A percentile compares a stretch with the other conserved stretches of the same genome.
phyloP scores from a whole-genome alignment of 2,329 filamentous ascomycete genomes.

The Pyrenophora teres region DNA sequence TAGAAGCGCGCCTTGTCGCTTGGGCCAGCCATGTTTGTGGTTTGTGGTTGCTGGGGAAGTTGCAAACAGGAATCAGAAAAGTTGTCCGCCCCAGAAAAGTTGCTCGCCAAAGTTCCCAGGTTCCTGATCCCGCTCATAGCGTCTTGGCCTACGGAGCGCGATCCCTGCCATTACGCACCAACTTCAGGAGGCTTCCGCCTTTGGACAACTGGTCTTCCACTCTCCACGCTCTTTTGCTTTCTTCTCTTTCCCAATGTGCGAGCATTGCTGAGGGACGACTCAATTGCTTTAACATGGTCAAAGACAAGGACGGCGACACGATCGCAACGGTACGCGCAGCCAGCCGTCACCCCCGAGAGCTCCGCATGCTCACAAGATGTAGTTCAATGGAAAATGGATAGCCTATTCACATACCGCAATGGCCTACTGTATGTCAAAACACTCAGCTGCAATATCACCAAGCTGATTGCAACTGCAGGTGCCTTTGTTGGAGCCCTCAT shows the following conservation, averaged over 20 bases:
- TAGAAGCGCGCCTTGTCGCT: constrained; percentile 95
- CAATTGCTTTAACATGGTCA: constrained; percentile 56
- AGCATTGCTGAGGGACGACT: constrained; percentile 8
- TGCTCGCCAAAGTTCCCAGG: constrained; percentile 17
- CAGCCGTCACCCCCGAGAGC: constrained; percentile 28
- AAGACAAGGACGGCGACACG: constrained; percentile 66
- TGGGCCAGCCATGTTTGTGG: constrained; percentile 71
- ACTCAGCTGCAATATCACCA: background rate
- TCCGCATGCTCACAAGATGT: constrained; percentile 37
- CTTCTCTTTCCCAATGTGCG: constrained; percentile 25
- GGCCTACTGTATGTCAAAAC: constrained; percentile 69
- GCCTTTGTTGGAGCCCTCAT: constrained; percentile 87
- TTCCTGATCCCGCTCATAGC: constrained; percentile 18
- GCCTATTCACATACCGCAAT: constrained; percentile 83
- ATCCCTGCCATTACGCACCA: constrained; percentile 19
- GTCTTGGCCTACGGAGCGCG: constrained; percentile 29
- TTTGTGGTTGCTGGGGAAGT: constrained; percentile 13
- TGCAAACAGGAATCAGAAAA: constrained; percentile 26
- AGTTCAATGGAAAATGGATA: constrained; percentile 87
- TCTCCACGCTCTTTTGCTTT: constrained; percentile 38
- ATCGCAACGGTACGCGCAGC: constrained; percentile 59
- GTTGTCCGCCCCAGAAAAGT: constrained; percentile 19
- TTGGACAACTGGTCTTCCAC: constrained; percentile 16
- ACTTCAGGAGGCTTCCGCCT: constrained; percentile 38
- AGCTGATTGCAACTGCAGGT: constrained; percentile 52